A percentile compares a stretch with the other conserved stretches of the same genome.
Evolutionary conservation across 768 basidiomycete genomes (phyloP).

Genomic region (Aureoboletus auriporus): DNA sequence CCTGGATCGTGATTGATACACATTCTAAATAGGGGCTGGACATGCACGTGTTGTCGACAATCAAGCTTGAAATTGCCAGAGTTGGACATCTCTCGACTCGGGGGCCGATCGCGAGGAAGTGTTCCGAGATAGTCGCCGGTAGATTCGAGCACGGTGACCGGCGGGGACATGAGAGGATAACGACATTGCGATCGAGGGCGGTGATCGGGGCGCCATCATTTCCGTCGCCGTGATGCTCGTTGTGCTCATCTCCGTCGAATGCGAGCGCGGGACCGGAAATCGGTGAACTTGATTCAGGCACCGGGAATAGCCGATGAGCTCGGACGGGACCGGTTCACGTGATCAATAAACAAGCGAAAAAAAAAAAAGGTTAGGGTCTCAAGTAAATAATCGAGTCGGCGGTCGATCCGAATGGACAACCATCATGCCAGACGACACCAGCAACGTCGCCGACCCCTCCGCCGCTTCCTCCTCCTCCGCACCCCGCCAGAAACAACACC

Average conservation of each 20-base stretch:
- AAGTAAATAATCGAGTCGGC: slow-evolving; percentile 22
- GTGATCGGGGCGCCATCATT: slow-evolving; percentile 6
- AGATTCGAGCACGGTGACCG: too few species aligned
- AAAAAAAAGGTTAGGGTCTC: slow-evolving; percentile 22
- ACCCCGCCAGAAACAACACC: slow-evolving; percentile 18
- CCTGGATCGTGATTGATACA: too few species aligned
- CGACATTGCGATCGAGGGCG: slow-evolving; percentile 23
- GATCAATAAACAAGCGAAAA: slow-evolving; percentile 1
- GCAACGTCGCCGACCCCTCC: slow-evolving; percentile 13
- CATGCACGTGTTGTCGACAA: too few species aligned
- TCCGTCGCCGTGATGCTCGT: slow-evolving; percentile 10
- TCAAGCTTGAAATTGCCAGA: too few species aligned
- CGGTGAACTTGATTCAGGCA: not conserved
- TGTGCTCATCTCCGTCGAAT: not conserved
- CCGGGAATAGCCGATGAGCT: not conserved
- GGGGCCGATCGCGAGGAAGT: too few species aligned
- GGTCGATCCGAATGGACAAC: slow-evolving; percentile 22
- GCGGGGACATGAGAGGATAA: not conserved
- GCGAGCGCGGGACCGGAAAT: too few species aligned
- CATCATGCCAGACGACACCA: slow-evolving; percentile 31
- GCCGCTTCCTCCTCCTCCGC: slow-evolving; percentile 10
- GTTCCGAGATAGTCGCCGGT: too few species aligned
- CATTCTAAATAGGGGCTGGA: too few species aligned
- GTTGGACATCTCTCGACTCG: too few species aligned
- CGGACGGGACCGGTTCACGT: slow-evolving; percentile 19